Conservation (phyloP, 257 asterid genomes). For the Fraxinus cuspidata region DNA sequence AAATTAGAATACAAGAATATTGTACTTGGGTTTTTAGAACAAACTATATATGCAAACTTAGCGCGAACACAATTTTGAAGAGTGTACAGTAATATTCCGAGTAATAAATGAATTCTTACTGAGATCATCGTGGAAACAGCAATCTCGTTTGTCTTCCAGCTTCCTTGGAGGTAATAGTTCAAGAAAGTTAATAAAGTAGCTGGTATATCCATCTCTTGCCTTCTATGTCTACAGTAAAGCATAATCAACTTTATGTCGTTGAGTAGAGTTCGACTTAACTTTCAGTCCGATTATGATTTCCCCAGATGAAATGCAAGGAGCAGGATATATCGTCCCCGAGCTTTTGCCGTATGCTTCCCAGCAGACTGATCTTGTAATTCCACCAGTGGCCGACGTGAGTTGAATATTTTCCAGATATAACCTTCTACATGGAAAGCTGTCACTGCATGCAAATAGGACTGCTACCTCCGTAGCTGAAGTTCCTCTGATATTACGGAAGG, state of each 20-base stretch:
- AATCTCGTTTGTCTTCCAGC: not conserved
- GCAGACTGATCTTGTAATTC: constrained; percentile 53
- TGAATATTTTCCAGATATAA: constrained; percentile 54
- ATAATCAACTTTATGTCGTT: constrained; percentile 24
- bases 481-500: constrained; percentile 58
- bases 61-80: not conserved
- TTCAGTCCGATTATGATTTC: constrained; percentile 35
- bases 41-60: not conserved
- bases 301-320: constrained; percentile 57
- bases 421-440: constrained; percentile 61
- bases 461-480: constrained; percentile 73
- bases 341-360: constrained; percentile 80
- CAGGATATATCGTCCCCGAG: constrained; percentile 51
- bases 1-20: not conserved
- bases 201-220: not conserved
- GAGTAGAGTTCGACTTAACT: constrained; percentile 32
- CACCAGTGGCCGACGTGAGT: constrained; percentile 37
- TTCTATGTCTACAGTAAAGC: constrained; percentile 24
- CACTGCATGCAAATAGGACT: constrained; percentile 63
- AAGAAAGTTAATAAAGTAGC: not conserved
- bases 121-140: not conserved
- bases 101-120: not conserved
- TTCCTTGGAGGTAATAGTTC: not conserved
- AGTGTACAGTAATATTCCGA: not conserved
- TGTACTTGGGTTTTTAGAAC: not conserved